A percentile compares a stretch with the other conserved stretches of the same genome.
phyloP scores from a whole-genome alignment of 2,329 filamentous ascomycete genomes.

The Ilyonectria robusta region DNA sequence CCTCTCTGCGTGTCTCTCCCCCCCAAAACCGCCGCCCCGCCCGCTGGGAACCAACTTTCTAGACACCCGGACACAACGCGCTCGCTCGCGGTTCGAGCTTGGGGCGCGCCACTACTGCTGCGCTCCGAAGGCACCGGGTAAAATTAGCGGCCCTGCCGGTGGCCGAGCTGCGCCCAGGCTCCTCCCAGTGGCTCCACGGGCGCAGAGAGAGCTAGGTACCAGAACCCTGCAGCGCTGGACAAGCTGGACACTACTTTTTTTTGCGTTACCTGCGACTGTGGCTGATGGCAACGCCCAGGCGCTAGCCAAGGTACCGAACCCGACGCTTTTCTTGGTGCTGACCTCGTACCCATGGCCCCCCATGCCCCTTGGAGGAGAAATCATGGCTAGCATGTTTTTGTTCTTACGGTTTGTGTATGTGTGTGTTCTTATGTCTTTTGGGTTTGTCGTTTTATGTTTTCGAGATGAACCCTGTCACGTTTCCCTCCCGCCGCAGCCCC shows the following conservation, averaged over 20 bases:
- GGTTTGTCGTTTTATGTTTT: neutral
- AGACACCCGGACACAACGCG: neutral
- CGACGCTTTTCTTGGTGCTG: conserved; percentile 3
- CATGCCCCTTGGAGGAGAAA: neutral
- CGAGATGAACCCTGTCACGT: neutral
- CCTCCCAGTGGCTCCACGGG: neutral
- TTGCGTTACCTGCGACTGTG: neutral
- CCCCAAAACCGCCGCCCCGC: neutral
- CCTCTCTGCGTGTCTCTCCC: neutral
- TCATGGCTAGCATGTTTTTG: neutral
- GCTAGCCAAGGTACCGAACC: conserved; percentile 5
- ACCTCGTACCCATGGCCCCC: neutral
- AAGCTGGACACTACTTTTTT: neutral
- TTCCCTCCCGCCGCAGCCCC: neutral
- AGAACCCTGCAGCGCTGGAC: neutral
- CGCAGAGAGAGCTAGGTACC: neutral
- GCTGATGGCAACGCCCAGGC: conserved; percentile 8
- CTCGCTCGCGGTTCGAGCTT: neutral
- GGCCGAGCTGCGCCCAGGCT: conserved; percentile 1
- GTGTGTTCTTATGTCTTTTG: neutral
- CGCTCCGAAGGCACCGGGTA: neutral
- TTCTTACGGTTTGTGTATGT: neutral
- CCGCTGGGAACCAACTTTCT: neutral
- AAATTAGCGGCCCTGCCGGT: conserved; percentile 5
- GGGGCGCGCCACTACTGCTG: neutral